Percentiles rank a stretch among this genome's conserved stretches.
These are phyloP conservation scores for Cubamyces sp. DNA, from an alignment of 768 basidiomycete genomes.

Conservation along the genomic window DNA sequence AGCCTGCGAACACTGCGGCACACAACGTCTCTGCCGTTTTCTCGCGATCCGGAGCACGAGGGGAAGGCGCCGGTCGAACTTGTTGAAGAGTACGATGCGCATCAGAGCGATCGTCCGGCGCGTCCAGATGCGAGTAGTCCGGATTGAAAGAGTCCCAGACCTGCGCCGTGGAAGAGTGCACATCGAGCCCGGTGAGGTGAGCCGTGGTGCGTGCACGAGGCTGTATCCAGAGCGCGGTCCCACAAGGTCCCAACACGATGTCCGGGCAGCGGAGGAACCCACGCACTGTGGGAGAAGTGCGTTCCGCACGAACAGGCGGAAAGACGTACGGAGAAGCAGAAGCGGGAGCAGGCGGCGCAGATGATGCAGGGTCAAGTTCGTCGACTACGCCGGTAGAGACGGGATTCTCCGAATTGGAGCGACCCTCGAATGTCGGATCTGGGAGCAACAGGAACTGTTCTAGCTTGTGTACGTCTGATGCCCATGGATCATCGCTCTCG, in stretches of 20 bases:
- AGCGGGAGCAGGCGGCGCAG: not conserved
- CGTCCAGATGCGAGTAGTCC: slow-evolving; percentile 13
- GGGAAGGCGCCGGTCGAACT: slow-evolving; percentile 1
- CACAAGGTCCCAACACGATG: slow-evolving; percentile 55
- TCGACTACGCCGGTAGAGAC: not conserved
- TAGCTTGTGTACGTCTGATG: slow-evolving; percentile 49
- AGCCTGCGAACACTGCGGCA: slow-evolving; percentile 55
- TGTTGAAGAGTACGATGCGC: not conserved
- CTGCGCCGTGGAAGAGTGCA: slow-evolving; percentile 30
- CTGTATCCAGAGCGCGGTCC: slow-evolving; percentile 67
- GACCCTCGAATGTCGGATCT: slow-evolving; percentile 35
- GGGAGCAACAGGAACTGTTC: slow-evolving; percentile 54
- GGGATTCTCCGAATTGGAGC: not conserved
- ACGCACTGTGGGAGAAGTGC: slow-evolving; percentile 42
- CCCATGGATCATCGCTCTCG: slow-evolving; percentile 67
- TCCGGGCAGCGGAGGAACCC: slow-evolving; percentile 59
- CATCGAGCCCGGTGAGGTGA: slow-evolving; percentile 37
- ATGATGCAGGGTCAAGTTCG: not conserved
- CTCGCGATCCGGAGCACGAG: not conserved
- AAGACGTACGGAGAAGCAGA: slow-evolving; percentile 44
- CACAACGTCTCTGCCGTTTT: slow-evolving; percentile 45
- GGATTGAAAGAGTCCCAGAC: slow-evolving; percentile 14
- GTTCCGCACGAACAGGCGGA: slow-evolving; percentile 50
- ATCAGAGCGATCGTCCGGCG: not conserved
- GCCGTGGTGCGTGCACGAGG: slow-evolving; percentile 51